These are phyloP conservation scores for Dorcoceras hygrometricum DNA, from an alignment of 257 asterid species.

Conservation along the genomic window DNA sequence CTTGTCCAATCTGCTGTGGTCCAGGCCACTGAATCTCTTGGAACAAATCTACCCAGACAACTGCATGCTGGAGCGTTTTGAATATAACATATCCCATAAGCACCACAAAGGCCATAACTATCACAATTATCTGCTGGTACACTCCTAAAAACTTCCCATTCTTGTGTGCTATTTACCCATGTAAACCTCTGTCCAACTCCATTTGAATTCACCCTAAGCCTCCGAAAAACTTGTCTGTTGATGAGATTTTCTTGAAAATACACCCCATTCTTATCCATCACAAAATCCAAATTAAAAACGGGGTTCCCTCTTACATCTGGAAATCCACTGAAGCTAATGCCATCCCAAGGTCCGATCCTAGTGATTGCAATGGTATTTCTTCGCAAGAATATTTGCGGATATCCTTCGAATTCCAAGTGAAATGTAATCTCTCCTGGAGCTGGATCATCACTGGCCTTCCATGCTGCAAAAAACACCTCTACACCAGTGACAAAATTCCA, in stretches of 20 bases:
- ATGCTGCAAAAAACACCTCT: constrained; percentile 27
- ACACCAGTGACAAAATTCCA: constrained; percentile 19
- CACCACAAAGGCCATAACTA: constrained; percentile 24
- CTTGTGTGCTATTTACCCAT: constrained; percentile 21
- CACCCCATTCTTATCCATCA: constrained; percentile 14
- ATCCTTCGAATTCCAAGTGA: constrained; percentile 15
- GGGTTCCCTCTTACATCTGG: constrained; percentile 4
- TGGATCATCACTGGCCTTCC: constrained; percentile 31
- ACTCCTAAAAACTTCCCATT: constrained; percentile 13
- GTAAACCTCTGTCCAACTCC: constrained; percentile 19
- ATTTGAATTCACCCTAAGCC: constrained; percentile 19
- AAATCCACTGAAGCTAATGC: constrained; percentile 29
- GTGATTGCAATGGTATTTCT: background rate
- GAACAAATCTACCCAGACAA: constrained; percentile 24
- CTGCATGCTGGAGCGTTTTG: constrained; percentile 16
- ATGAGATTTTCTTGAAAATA: background rate
- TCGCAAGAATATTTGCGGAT: constrained; percentile 19
- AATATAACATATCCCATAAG: constrained; percentile 22
- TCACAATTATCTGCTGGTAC: constrained; percentile 27
- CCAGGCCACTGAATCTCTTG: constrained; percentile 17
- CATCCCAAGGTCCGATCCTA: constrained; percentile 39
- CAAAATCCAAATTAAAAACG: constrained; percentile 2
- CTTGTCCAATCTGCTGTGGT: constrained; percentile 18
- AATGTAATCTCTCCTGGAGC: constrained; percentile 20
- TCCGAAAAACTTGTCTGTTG: constrained; percentile 6